A percentile compares a stretch with the other conserved stretches of the same genome.
These are phyloP conservation scores for Trichoderma guizhouense DNA, from an alignment of 2,329 filamentous ascomycete genomes.

Conservation along the genomic window DNA sequence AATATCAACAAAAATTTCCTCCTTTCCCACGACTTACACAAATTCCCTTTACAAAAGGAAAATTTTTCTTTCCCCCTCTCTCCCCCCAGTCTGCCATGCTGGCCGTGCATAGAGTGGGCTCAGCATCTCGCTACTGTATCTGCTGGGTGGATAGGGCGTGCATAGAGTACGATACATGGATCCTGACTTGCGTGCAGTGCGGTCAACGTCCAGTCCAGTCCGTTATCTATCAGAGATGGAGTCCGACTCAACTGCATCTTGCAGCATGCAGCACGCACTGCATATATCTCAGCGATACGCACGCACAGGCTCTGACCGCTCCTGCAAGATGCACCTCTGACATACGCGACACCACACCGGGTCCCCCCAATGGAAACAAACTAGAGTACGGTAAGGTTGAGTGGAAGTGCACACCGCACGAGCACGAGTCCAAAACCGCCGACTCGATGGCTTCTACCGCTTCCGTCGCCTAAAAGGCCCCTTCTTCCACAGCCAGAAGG, in stretches of 20 bases:
- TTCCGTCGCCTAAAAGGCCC: conserved; percentile 1
- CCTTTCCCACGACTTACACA: not conserved
- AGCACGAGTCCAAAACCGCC: not conserved
- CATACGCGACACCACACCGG: not conserved
- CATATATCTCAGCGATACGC: conserved; percentile 5
- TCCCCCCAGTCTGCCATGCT: conserved; percentile 11
- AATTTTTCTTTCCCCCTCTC: not conserved
- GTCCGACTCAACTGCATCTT: not conserved
- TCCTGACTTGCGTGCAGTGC: conserved; percentile 6
- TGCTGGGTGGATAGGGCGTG: not conserved
- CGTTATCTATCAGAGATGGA: conserved; percentile 13
- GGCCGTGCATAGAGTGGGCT: conserved; percentile 7
- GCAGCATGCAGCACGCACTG: conserved; percentile 5
- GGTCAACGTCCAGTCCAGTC: not conserved
- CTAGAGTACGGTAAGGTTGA: not conserved
- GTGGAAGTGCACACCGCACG: not conserved
- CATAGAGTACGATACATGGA: not conserved
- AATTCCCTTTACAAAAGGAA: not conserved
- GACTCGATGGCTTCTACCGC: not conserved
- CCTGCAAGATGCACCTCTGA: conserved; percentile 14
- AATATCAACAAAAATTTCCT: not conserved
- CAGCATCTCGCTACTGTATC: conserved; percentile 5
- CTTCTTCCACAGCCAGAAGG: not conserved
- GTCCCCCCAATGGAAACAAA: not conserved
- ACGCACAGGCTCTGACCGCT: conserved; percentile 15